These are phyloP conservation scores for Carpinus viminea DNA, from an alignment of 306 rosid genomes.

Conservation along the genomic window DNA sequence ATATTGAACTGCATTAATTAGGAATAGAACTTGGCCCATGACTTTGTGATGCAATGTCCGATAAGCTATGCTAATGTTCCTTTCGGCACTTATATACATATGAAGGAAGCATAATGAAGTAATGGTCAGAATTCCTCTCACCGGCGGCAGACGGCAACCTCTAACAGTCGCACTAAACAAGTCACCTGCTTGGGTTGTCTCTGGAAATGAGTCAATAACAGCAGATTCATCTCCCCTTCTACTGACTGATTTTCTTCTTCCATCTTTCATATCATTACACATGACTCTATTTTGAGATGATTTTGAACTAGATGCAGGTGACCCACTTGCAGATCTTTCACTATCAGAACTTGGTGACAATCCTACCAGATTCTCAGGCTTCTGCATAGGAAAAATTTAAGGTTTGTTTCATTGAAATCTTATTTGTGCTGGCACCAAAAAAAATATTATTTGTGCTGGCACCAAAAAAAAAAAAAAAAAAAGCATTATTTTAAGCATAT, in stretches of 20 bases:
- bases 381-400: slow-evolving; percentile 47
- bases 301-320: slow-evolving; percentile 64
- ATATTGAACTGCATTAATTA: neutral
- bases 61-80: neutral
- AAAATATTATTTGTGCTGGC: neutral
- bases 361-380: slow-evolving; percentile 62
- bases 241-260: slow-evolving; percentile 61
- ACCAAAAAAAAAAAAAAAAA: neutral
- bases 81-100: neutral
- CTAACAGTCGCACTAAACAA: slow-evolving; percentile 61
- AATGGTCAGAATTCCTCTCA: slow-evolving; percentile 38
- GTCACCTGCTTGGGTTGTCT: slow-evolving; percentile 83
- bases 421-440: neutral
- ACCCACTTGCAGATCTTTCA: slow-evolving; percentile 60
- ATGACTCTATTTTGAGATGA: slow-evolving; percentile 44
- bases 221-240: slow-evolving; percentile 59
- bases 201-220: slow-evolving; percentile 51
- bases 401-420: slow-evolving; percentile 13
- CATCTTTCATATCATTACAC: slow-evolving; percentile 57
- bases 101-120: neutral
- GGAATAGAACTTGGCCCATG: slow-evolving; percentile 1
- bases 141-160: slow-evolving; percentile 58
- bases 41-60: neutral
- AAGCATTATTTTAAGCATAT: neutral
- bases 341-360: slow-evolving; percentile 52